Evolutionary conservation across 2,329 filamentous ascomycete genomes (phyloP), one percentile per base, ranked within the genome.

Genomic region (Sordariomycetes sp.): DNA sequence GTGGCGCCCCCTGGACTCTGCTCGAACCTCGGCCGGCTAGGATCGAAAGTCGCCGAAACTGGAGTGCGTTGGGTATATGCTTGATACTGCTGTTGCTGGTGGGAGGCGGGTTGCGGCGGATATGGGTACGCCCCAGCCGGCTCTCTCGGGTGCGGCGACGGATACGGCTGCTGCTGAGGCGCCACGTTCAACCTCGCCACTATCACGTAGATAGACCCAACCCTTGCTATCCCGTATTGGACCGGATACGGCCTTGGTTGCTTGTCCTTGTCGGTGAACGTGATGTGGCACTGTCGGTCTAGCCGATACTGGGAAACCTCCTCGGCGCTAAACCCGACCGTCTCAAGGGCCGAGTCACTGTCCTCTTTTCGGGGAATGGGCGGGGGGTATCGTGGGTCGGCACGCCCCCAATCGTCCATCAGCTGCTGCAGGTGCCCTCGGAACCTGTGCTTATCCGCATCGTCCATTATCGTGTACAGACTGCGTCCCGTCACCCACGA

Each of bases 131-230:
- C 68, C 51, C 72, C 64, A 22, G 48, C 55, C 32, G 46, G 14
- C 20, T 79, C 76, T 59, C 75, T 69, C 12, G 70, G 63, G 57
- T 77, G 72, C 18, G 74, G 73, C 14, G 78, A 76, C 3, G 76
- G 74, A 2, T 76, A 74, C 3, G 73, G 73, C 56, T 77, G 77
- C 32, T 74, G 69, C 43, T 72, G 72, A 2, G 70, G 60, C 1
- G 68, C 66, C 0, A 72, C 62, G 28, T 63, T 70, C 59, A 84
- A 65, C 48, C 77, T 62, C 58, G 85, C 63, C 8, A 84, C 79
- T 50, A 86, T 75, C 62, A 85, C 85, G 66, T 82, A 86, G 59
- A 84, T 81, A 46, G 81, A 82, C 3, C 81, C 79, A 61, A 79
- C 78, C 64, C 83, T 86, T 14, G 77, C 79, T 34, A 86, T 72